Conservation (phyloP, 805 yeast genomes). For the Maudiozyma serrabonitensis region DNA sequence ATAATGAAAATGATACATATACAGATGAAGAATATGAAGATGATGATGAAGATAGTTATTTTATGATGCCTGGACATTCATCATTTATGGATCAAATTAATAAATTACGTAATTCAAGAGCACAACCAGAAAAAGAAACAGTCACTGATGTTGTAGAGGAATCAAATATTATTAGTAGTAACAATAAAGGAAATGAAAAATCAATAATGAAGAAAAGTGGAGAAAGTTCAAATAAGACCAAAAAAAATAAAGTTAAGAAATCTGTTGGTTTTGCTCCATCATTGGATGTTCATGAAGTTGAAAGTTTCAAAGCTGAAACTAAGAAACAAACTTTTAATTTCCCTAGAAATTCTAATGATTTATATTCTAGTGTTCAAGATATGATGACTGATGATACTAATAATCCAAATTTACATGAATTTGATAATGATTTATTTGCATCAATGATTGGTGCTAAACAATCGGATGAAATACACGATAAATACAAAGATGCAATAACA, state of each 20-base stretch:
- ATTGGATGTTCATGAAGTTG: constrained; percentile 28
- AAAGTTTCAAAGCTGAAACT: constrained; percentile 26
- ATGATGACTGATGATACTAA: constrained; percentile 7
- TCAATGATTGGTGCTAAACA: constrained; percentile 25
- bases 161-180: background rate
- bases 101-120: constrained; percentile 9
- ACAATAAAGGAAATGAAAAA: background rate
- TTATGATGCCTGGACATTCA: constrained; percentile 16
- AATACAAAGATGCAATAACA: constrained; percentile 11
- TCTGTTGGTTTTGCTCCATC: constrained; percentile 26
- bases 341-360: constrained; percentile 1
- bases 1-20: constrained; percentile 12
- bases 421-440: constrained; percentile 27
- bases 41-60: constrained; percentile 11
- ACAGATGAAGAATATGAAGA: constrained; percentile 15
- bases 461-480: constrained; percentile 25
- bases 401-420: constrained; percentile 15
- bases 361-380: constrained; percentile 4
- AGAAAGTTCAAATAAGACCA: background rate
- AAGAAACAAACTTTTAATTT: constrained; percentile 21
- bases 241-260: constrained; percentile 14
- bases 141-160: background rate
- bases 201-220: background rate
- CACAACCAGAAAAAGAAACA: background rate
- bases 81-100: constrained; percentile 23